Percentiles rank a stretch among this genome's conserved stretches.
Conservation (phyloP, 129 eudicot genomes). For the Helianthus annuus region HanXRQr2.0-SUNRISE NC_035446.2:155593867-155594366, state of each 20-base stretch:
- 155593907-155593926: no score
- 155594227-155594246: slow-evolving; percentile 1
- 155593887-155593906: no score
- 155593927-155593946: no score
- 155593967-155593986: no score
- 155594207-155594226: not conserved
- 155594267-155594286: not conserved
- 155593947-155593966: no score
- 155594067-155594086: no score
- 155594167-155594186: slow-evolving; percentile 7
- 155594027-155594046: no score
- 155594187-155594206: not conserved
- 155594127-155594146: slow-evolving; percentile 13
- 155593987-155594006: no score
- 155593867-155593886: no score
- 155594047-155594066: no score
- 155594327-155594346: not conserved
- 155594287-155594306: slow-evolving; percentile 8
- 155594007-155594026: no score
- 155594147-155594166: not conserved
- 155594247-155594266: not conserved
- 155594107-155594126: slow-evolving; percentile 18
- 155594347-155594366: not conserved
- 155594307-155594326: not conserved
- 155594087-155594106: not conserved